phyloP scores from a whole-genome alignment of 139 green algal species.

The Chlamydomonas incerta region DNA sequence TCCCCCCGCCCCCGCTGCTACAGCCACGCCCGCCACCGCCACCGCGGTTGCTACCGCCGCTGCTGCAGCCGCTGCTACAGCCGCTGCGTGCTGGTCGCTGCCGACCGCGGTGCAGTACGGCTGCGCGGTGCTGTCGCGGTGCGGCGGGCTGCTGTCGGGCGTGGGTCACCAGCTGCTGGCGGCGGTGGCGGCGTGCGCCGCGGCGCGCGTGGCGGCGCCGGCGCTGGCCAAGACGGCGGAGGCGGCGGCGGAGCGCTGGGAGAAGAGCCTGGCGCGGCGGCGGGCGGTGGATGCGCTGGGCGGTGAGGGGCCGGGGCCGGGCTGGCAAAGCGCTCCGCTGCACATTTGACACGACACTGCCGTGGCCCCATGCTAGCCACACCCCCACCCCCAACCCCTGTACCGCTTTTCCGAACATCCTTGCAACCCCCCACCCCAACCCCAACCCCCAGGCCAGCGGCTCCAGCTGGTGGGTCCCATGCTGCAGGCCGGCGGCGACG shows the following conservation, averaged over 20 bases:
- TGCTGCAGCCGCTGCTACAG: not conserved
- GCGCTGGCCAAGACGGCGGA: constrained; percentile 32
- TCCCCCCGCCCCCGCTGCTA: not conserved
- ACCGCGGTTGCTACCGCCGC: not conserved
- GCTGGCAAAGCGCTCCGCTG: too few relatives aligned
- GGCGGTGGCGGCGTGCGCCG: constrained; percentile 29
- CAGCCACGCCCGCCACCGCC: not conserved
- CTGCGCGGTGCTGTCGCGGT: constrained; percentile 30
- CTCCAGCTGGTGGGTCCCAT: constrained; percentile 35
- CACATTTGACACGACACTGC: too few relatives aligned
- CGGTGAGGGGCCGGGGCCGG: not conserved
- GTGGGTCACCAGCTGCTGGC: constrained; percentile 54
- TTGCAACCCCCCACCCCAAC: not conserved
- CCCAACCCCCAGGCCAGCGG: constrained; percentile 4
- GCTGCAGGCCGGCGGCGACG: constrained; percentile 23
- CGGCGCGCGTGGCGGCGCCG: constrained; percentile 32
- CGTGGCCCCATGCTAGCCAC: too few relatives aligned
- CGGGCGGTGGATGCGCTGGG: constrained; percentile 30
- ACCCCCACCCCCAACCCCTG: too few relatives aligned
- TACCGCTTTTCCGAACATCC: not conserved
- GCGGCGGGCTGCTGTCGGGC: constrained; percentile 47
- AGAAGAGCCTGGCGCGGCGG: constrained; percentile 16
- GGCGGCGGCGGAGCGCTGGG: constrained; percentile 22
- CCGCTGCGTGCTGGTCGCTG: not conserved
- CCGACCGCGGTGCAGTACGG: constrained; percentile 22